Conservation (phyloP, 2,329 filamentous ascomycete genomes). For the Calcarisporium arbuscula region DNA sequence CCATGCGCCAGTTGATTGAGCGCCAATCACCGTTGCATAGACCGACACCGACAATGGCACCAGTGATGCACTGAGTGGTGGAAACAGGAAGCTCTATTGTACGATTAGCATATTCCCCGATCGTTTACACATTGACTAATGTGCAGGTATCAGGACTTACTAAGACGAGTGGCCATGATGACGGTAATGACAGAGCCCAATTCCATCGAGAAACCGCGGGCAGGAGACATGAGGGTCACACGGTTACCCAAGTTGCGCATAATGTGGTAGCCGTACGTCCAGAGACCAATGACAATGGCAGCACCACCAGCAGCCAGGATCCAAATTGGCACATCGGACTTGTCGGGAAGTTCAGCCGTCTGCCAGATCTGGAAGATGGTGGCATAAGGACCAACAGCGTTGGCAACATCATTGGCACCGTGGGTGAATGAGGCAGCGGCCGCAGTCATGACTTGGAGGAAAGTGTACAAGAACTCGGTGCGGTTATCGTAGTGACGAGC, state of each 20-base stretch:
- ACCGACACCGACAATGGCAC: slow-evolving; percentile 56
- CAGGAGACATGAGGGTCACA: slow-evolving; percentile 56
- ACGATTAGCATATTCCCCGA: not conserved
- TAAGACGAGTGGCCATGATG: slow-evolving; percentile 55
- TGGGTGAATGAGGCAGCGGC: slow-evolving; percentile 59
- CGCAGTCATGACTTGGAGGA: slow-evolving; percentile 54
- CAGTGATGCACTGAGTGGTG: slow-evolving; percentile 59
- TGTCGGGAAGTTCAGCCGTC: slow-evolving; percentile 36
- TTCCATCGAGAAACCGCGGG: slow-evolving; percentile 54
- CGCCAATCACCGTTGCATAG: slow-evolving; percentile 53
- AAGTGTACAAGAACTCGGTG: slow-evolving; percentile 54
- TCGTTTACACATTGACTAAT: slow-evolving; percentile 6
- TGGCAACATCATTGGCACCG: slow-evolving; percentile 61
- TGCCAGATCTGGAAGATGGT: slow-evolving; percentile 57
- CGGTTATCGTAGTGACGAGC: slow-evolving; percentile 56
- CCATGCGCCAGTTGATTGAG: slow-evolving; percentile 58
- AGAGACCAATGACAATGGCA: slow-evolving; percentile 48
- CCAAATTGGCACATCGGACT: slow-evolving; percentile 51
- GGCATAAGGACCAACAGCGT: slow-evolving; percentile 56
- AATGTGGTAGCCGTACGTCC: slow-evolving; percentile 58
- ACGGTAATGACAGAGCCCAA: slow-evolving; percentile 56
- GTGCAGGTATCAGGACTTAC: slow-evolving; percentile 20
- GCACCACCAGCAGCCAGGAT: slow-evolving; percentile 49
- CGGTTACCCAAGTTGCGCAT: slow-evolving; percentile 58
- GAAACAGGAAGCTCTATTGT: slow-evolving; percentile 51